These are phyloP conservation scores for Barnettozyma pratensis DNA, from an alignment of 805 yeast genomes.

Conservation along the genomic window DNA sequence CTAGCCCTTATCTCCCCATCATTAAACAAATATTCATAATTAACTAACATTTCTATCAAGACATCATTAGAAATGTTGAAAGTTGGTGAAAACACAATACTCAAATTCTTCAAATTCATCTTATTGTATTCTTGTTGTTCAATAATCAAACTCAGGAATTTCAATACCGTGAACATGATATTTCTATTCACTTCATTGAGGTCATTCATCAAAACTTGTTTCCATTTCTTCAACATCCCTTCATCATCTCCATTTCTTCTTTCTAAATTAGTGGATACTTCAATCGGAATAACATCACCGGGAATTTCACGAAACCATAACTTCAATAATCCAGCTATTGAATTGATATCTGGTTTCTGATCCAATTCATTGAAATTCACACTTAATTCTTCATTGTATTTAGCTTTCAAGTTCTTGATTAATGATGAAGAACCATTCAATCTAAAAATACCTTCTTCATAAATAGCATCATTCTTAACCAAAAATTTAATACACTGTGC, in stretches of 20 bases:
- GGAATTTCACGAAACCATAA: conserved; percentile 78
- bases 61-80: conserved; percentile 61
- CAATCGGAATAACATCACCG: conserved; percentile 57
- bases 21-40: conserved; percentile 58
- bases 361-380: conserved; percentile 49
- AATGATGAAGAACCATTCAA: conserved; percentile 82
- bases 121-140: conserved; percentile 59
- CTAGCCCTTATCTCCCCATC: conserved; percentile 45
- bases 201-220: conserved; percentile 22
- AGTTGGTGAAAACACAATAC: conserved; percentile 82
- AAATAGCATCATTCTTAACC: conserved; percentile 60
- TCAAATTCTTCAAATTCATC: conserved; percentile 77
- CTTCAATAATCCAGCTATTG: conserved; percentile 82
- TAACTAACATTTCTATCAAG: conserved; percentile 53
- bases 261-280: conserved; percentile 35
- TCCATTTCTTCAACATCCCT: conserved; percentile 29
- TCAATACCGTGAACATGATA: conserved; percentile 59
- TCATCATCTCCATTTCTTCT: conserved; percentile 20
- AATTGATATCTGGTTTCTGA: conserved; percentile 61
- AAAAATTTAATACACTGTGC: conserved; percentile 70
- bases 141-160: conserved; percentile 60
- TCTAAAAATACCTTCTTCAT: conserved; percentile 88
- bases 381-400: conserved; percentile 64
- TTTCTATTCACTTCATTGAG: conserved; percentile 55
- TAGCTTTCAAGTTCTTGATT: conserved; percentile 62